Percentiles rank a stretch among this genome's conserved stretches.
Evolutionary conservation across 2,329 filamentous ascomycete genomes (phyloP).

Genomic region (Colletotrichum sp.): DNA sequence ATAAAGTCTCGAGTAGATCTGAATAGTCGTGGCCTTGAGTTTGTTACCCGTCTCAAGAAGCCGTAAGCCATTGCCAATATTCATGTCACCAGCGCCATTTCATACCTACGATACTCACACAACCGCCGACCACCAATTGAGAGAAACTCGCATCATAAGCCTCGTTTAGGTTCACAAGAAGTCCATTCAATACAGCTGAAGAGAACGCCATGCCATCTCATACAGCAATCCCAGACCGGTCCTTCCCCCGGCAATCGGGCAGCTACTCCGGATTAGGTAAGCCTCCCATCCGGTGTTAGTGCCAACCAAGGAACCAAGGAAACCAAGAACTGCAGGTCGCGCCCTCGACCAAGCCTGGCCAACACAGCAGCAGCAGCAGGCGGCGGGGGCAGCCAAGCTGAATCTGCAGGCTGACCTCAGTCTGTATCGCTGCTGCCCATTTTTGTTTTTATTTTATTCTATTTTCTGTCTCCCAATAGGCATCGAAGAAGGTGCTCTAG

Average conservation of each 20-base stretch:
- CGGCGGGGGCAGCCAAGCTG: background rate
- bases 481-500: background rate
- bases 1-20: too few species aligned
- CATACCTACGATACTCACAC: too few species aligned
- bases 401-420: background rate
- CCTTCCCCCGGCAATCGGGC: background rate
- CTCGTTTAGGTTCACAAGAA: too few species aligned
- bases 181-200: too few species aligned
- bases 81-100: too few species aligned
- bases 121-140: too few species aligned
- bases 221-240: background rate
- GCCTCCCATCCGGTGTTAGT: background rate
- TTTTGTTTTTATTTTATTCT: background rate
- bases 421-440: background rate
- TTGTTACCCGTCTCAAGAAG: too few species aligned
- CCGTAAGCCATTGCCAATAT: fast-evolving
- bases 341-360: background rate
- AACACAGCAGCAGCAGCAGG: background rate
- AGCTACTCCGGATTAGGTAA: background rate
- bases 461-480: background rate
- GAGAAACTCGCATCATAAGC: too few species aligned
- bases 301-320: background rate
- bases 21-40: too few species aligned
- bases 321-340: background rate
- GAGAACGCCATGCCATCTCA: background rate